Conservation (phyloP, 1,284 basidiomycete species). For the Bondarzewia mesenterica region DNA sequence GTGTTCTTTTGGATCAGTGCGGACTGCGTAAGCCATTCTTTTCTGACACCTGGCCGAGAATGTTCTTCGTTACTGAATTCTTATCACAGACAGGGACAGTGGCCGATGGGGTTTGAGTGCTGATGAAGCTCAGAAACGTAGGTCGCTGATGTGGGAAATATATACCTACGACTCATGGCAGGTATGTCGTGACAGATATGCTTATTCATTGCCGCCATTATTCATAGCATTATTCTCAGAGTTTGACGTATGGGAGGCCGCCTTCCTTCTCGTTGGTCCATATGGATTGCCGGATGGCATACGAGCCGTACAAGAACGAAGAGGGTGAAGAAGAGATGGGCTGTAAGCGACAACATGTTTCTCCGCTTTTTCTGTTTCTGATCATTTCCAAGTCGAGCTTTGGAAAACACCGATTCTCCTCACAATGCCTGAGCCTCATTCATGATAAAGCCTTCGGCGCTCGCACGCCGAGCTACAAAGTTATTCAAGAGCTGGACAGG, state of each 20-base stretch:
- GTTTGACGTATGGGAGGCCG: constrained; percentile 62
- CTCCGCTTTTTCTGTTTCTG: constrained; percentile 8
- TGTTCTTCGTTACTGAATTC: too few species aligned
- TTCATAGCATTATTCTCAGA: constrained; percentile 32
- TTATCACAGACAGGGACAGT: constrained; percentile 51
- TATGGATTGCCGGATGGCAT: constrained; percentile 52
- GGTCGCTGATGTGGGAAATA: constrained; percentile 57
- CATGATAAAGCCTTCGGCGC: constrained; percentile 63
- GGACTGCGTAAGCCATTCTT: constrained; percentile 47
- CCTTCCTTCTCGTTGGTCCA: constrained; percentile 54
- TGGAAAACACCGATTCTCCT: constrained; percentile 61
- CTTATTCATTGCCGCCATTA: constrained; percentile 5
- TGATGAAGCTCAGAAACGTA: constrained; percentile 51
- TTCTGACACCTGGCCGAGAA: constrained; percentile 5
- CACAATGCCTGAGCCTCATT: constrained; percentile 51
- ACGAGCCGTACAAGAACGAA: constrained; percentile 37
- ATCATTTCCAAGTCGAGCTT: constrained; percentile 34
- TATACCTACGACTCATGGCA: constrained; percentile 65
- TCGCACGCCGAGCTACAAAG: constrained; percentile 48
- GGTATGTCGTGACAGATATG: constrained; percentile 28
- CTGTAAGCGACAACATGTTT: constrained; percentile 37
- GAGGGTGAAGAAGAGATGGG: constrained; percentile 54
- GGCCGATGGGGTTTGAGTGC: constrained; percentile 54
- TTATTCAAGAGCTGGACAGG: constrained; percentile 54
- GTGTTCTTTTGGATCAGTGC: constrained; percentile 32